Conservation (phyloP, 176 grass and related monocot species). For the Triticum aestivum region DNA sequence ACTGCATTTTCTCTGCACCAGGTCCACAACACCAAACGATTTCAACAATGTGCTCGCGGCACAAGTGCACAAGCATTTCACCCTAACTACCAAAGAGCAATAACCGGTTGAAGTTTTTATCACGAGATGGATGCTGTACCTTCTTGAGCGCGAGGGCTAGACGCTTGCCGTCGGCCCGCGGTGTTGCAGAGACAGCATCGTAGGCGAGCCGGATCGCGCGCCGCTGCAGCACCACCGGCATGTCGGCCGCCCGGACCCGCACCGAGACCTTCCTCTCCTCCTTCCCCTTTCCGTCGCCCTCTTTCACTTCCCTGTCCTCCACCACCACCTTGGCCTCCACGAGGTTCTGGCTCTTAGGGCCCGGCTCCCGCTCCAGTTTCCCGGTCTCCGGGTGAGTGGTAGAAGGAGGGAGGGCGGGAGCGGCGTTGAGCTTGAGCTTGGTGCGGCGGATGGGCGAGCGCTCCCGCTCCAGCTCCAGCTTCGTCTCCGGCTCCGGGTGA, state of each 20-base stretch:
- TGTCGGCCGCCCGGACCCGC: slow-evolving; percentile 73
- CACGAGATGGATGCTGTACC: slow-evolving; percentile 25
- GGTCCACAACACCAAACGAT: slow-evolving; percentile 18
- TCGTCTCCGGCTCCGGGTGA: neutral
- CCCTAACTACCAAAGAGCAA: neutral
- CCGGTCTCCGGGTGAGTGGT: slow-evolving; percentile 2
- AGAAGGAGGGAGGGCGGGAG: slow-evolving; percentile 23
- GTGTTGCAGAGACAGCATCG: slow-evolving; percentile 62
- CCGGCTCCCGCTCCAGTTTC: neutral
- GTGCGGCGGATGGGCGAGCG: slow-evolving; percentile 62
- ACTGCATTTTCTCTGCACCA: neutral
- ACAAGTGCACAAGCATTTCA: neutral
- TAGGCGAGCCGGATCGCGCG: slow-evolving; percentile 65
- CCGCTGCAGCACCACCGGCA: slow-evolving; percentile 70
- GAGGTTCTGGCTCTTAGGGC: neutral
- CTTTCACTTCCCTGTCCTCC: slow-evolving; percentile 27
- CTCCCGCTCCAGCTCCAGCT: neutral
- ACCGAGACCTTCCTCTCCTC: slow-evolving; percentile 40
- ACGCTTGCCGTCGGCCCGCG: slow-evolving; percentile 74
- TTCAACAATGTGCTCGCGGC: neutral
- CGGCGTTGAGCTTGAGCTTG: slow-evolving; percentile 39
- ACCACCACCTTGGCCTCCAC: neutral
- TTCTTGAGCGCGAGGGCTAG: slow-evolving; percentile 89
- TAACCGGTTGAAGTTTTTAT: neutral
- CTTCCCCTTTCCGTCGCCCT: neutral